Base-by-base conservation (phyloP, 805 yeast species). In the Wickerhamomyces hampshirensis region DNA sequence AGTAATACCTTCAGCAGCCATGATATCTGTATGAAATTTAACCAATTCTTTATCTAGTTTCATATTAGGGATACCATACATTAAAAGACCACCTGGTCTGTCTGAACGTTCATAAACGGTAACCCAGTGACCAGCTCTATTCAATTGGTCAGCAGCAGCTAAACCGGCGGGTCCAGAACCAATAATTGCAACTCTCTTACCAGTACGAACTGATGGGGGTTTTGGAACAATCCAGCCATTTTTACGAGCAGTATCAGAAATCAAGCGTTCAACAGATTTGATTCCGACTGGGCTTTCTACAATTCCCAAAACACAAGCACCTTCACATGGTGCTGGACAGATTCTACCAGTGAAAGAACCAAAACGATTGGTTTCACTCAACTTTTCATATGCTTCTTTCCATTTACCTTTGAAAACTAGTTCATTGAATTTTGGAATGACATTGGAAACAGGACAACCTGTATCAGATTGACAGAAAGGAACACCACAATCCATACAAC, bases 41-140 rank as follows among this genome's bases (percentile, higher is more conserved):
- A 91, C 96, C 58, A 93, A 76, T 17, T 80, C 69, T 72, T 91
- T 91, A 65, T 91, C 98, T 52, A 91, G 73, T 69, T 91, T 91
- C 98, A 91, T 91, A 72, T 91, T 91, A 51, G 98, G 98, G 65
- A 91, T 91, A 77, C 98, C 98, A 63, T 91, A 91, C 98, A 93
- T 93, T 67, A 91, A 65, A 59, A 91, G 72, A 39, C 98, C 98
- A 71, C 98, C 98, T 33, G 91, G 84, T 62, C 97, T 78, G 66
- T 93, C 97, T 35, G 89, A 71, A 60, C 98, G 79, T 68, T 91
- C 98, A 61, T 82, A 91, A 32, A 91, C 93, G 24, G 89, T 85
- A 35, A 93, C 97, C 12, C 59, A 51, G 63, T 91, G 98, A 39
- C 98, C 98, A 24, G 98, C 97, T 58, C 80, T 83, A 74, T 91